A percentile compares a stretch with the other conserved stretches of the same genome.
Conservation (phyloP, 495 filamentous ascomycete genomes). For the Saxophila tyrrhenica region DNA sequence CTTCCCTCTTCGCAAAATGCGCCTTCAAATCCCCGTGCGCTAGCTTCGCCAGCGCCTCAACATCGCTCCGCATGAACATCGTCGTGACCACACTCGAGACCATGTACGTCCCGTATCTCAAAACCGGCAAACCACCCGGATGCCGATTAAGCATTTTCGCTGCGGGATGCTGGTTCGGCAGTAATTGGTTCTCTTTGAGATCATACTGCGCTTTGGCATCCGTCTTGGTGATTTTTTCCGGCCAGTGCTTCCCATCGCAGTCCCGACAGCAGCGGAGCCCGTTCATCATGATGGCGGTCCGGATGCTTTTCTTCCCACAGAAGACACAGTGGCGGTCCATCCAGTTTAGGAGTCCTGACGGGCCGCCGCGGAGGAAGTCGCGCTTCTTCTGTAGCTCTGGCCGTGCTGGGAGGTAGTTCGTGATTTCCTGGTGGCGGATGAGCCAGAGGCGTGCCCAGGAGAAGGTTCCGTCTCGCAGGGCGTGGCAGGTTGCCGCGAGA, state of each 20-base stretch:
- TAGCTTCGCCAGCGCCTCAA: slow-evolving; percentile 1
- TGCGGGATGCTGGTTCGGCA: not conserved
- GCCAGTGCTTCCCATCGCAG: slow-evolving; percentile 13
- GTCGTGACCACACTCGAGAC: slow-evolving; percentile 1
- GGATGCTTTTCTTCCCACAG: slow-evolving; percentile 6
- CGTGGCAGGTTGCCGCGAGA: slow-evolving; percentile 1
- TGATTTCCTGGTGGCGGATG: slow-evolving; percentile 2
- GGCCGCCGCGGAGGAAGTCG: slow-evolving; percentile 1
- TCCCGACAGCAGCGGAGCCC: slow-evolving; percentile 6
- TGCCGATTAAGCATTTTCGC: not conserved
- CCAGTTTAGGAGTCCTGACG: slow-evolving; percentile 5
- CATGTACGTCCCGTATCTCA: slow-evolving; percentile 8
- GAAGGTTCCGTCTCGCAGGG: slow-evolving; percentile 1
- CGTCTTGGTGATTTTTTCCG: slow-evolving; percentile 16
- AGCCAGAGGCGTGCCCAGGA: slow-evolving; percentile 8
- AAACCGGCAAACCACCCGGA: not conserved
- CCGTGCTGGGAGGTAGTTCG: slow-evolving; percentile 1
- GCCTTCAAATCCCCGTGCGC: slow-evolving; percentile 8
- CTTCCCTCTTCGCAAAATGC: not conserved
- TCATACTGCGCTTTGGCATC: slow-evolving; percentile 5
- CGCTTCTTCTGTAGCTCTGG: not conserved
- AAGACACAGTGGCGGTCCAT: slow-evolving; percentile 9
- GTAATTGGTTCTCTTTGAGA: slow-evolving; percentile 7
- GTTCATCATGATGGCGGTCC: slow-evolving; percentile 12
- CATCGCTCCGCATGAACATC: slow-evolving; percentile 11